A percentile compares a stretch with the other conserved stretches of the same genome.
Conservation (phyloP, 2,329 filamentous ascomycete species). For the Coniosporium tulheliwenetii region DNA sequence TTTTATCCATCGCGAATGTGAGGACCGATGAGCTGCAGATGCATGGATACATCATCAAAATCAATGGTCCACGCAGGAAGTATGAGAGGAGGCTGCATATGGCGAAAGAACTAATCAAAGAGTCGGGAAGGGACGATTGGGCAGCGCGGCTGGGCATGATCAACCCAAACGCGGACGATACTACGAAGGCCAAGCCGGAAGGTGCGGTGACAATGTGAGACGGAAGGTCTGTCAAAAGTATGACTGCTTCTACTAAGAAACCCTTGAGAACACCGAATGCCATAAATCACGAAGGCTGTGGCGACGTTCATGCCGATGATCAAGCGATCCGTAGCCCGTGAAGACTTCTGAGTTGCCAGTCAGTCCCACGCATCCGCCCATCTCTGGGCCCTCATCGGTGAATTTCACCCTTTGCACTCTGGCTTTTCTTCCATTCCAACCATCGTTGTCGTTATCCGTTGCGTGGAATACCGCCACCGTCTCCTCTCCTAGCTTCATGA, state of each 20-base stretch:
- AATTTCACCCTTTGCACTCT: slow-evolving; percentile 26
- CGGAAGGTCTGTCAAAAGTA: too few species aligned
- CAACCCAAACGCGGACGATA: not conserved
- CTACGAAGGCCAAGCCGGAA: not conserved
- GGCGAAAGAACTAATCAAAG: slow-evolving; percentile 21
- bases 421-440: slow-evolving; percentile 28
- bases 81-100: slow-evolving; percentile 19
- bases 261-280: too few species aligned
- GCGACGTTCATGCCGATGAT: too few species aligned
- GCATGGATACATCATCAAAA: slow-evolving; percentile 28
- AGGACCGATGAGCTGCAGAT: slow-evolving; percentile 32
- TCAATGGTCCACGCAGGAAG: slow-evolving; percentile 10
- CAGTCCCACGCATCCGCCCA: slow-evolving; percentile 24
- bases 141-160: slow-evolving; percentile 22
- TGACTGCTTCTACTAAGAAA: too few species aligned
- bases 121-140: slow-evolving; percentile 20
- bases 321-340: slow-evolving; percentile 5
- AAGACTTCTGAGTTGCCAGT: slow-evolving; percentile 16
- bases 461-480: slow-evolving; percentile 29
- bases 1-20: slow-evolving; percentile 40
- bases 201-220: not conserved
- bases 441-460: slow-evolving; percentile 26
- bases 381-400: slow-evolving; percentile 20
- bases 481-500: slow-evolving; percentile 24
- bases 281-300: too few species aligned